Conservation (phyloP, 2,329 filamentous ascomycete species). For the Thielaviopsis punctulata region DNA sequence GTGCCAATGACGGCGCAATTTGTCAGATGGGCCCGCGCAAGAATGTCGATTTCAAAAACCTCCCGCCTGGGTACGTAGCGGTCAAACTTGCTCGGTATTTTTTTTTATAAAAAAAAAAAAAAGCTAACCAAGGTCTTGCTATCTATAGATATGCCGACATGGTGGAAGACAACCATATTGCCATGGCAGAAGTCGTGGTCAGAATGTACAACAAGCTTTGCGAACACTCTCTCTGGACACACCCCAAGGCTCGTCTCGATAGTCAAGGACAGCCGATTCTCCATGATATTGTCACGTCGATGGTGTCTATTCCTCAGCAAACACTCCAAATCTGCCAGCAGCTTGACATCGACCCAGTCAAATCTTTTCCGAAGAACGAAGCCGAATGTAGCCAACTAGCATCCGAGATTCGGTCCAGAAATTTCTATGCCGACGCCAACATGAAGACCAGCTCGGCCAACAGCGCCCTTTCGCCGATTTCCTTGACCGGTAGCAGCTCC, state of each 20-base stretch:
- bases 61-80: constrained; percentile 38
- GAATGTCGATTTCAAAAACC: constrained; percentile 52
- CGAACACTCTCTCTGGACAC: constrained; percentile 38
- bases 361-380: constrained; percentile 5
- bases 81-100: not conserved
- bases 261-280: constrained; percentile 45
- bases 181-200: constrained; percentile 45
- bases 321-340: constrained; percentile 6
- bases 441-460: not conserved
- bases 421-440: not conserved
- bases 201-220: constrained; percentile 49
- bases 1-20: constrained; percentile 46
- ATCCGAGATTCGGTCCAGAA: too few relatives aligned
- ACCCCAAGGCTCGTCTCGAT: constrained; percentile 47
- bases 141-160: constrained; percentile 41
- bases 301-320: constrained; percentile 4
- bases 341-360: constrained; percentile 5
- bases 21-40: constrained; percentile 46
- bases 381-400: constrained; percentile 4
- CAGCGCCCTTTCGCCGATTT: not conserved
- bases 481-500: not conserved
- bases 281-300: constrained; percentile 37
- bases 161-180: constrained; percentile 47
- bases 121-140: not conserved
- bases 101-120: not conserved